Base-by-base conservation (phyloP, 176 grass and related monocot species). In the Eleusine coracana region DNA sequence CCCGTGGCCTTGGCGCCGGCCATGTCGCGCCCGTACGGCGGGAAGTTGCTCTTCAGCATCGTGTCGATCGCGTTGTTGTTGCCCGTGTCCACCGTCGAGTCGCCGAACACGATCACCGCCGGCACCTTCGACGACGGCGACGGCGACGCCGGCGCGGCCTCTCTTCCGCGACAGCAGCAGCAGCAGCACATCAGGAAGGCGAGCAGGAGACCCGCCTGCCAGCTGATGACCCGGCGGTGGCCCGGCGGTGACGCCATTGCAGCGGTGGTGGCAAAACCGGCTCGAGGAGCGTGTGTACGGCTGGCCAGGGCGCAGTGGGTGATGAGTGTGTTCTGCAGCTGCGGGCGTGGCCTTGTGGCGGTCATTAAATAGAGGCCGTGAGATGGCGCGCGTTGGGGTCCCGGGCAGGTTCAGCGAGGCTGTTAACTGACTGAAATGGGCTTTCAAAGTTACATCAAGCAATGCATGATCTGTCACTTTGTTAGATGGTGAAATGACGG, bases 61-160 rank as follows among this genome's bases (percentile, higher is more conserved):
- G 95, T 94, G 13, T 6, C 21, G 75, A 97, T 83, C 13, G 2
- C 71, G 79, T 98, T 95, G 87, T 95, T 95, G 89, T 98, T 98
- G 68, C 96, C 96, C 37, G 92, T 65, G 87, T 98, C 96, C 52
- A 95, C 92, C 56, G 96, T 95, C 59, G 92, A 98, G 87, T 95
- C 92, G 0, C 96, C 96, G 89, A 98, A 98, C 64, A 95, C 93
- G 80, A 98, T 95, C 82, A 93, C 64, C 39, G 96, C 96, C 12
- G 96, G 87, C 46, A 98, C 83, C 2, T 36, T 68, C 7, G 46
- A 3, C 31, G 27, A 14, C 14, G 38, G 41, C 17, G 34, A 10
- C 3, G 37, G 1, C 13, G 51, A 5, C 3, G n/a, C 13, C 21
- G 54, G 28, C 45, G 66, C 41, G 60, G 37, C 11, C 5, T 1